Base-by-base conservation (phyloP, 1,284 basidiomycete species). In the Xerocomus amazonicus region DNA sequence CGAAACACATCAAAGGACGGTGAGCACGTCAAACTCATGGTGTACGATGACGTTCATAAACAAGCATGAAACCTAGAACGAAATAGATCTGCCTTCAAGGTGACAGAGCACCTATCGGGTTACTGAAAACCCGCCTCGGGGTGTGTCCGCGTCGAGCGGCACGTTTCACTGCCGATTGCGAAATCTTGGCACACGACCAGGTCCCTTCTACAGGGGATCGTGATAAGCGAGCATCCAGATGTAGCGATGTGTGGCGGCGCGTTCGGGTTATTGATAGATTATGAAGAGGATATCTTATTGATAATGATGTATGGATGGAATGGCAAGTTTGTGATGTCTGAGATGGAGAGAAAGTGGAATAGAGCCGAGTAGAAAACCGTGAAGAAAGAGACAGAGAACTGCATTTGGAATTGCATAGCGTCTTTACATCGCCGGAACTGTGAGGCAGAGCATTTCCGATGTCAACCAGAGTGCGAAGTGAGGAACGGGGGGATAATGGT, bases 171-270 rank as follows among this genome's bases (percentile, higher is more conserved):
- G 50, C 27, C 31, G 63, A 68, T 31, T 50, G 66, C 0, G 67
- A 57, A 10, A 65, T 69, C 43, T 69, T 65, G 31, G 63, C 63
- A 56, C 63, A 65, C 32, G 63, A 67, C 63, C 63, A 65, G 28
- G 65, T 26, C 23, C 3, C 39, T 26, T 57, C 52, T 47, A 43
- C 50, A 8, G 52, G 37, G 5, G 50, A 40, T 9, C 17, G 51
- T 40, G 52, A 41, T 50, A 36, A 35, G 26, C 26, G 37, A 13
- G 32, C 27, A 23, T 55, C 51, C 23, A 51, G 36, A 2, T 44
- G 35, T 19, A 54, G 39, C 31, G 54, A 60, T 19, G 38, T 29
- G 40, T 51, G 54, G 1, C 56, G 60, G 17, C 32, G 55, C 38
- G 50, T 26, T 37, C 14, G 61, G n/a, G 51, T 35, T 41, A 47